Evolutionary conservation across 805 yeast genomes (phyloP), one percentile per base, ranked within the genome.

Genomic region (Nakazawaea sp.): DNA sequence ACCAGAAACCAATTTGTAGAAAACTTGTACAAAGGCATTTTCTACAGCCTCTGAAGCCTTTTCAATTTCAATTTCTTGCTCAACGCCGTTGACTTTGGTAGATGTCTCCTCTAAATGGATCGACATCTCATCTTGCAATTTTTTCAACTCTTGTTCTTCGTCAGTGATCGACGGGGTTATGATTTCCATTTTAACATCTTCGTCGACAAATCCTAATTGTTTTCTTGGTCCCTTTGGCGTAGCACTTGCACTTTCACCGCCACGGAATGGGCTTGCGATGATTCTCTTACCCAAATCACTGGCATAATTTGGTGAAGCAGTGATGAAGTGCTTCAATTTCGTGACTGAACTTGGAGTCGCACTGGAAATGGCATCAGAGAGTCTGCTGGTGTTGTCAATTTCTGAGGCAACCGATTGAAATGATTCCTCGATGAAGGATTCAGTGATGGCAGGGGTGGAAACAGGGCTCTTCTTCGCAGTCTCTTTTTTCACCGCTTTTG

Each of bases 201-300:
- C 24, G 30, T 32, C 43, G 3, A 27, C 39, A 30, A n/a, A 35
- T 18, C 32, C 30, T 19, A 35, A 31, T 12, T 28, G 35, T 31
- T 13, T 32, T 36, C 24, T 34, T n/a, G 42, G 42, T 16, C 36
- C 35, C 5, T 32, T 43, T 17, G 42, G 42, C n/a, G 43, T 39
- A 23, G 30, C 26, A 8, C 35, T 30, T 21, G 30, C 30, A 13
- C 21, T 32, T 15, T 18, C 1, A 18, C 20, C 17, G 16, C 18
- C 2, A 28, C 20, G 26, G 18, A 43, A 28, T 38, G 44, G 9
- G 51, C 56, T 45, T 43, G 49, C 21, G 49, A 43, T 5, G 46
- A 45, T 24, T 15, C 23, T 27, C 12, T 57, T 47, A 4, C 62
- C 56, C 35, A 65, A 47, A 26, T 59, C 58, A 18, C 64, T 50